phyloP scores from a whole-genome alignment of 192 early-diverging fungal genomes.

The Dissophora globulifera region DNA sequence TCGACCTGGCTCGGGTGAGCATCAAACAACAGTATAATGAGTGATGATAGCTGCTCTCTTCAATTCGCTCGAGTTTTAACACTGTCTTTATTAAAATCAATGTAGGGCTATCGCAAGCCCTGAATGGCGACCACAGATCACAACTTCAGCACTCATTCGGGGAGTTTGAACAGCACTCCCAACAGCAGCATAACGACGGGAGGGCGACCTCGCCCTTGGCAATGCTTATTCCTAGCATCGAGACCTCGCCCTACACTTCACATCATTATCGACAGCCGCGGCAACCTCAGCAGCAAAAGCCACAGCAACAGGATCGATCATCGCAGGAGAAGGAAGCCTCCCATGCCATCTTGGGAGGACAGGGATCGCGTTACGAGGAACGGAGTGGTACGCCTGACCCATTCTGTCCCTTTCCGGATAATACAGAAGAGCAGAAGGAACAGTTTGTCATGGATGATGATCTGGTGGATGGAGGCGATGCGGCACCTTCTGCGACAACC shows the following conservation, averaged over 20 bases:
- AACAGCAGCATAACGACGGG: background rate
- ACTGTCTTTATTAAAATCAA: too few species aligned
- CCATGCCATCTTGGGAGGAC: background rate
- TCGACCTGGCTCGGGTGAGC: background rate
- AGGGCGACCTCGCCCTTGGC: slow-evolving; percentile 7
- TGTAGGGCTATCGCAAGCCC: background rate
- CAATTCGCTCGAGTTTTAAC: too few species aligned
- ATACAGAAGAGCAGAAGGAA: slow-evolving; percentile 17
- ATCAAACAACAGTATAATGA: too few species aligned
- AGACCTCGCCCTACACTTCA: slow-evolving; percentile 4
- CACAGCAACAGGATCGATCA: background rate
- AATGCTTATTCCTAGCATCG: slow-evolving; percentile 12
- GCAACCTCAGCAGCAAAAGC: slow-evolving; percentile 7
- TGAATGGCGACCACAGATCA: background rate
- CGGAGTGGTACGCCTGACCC: slow-evolving; percentile 26
- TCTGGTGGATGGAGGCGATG: background rate
- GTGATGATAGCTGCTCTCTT: too few species aligned
- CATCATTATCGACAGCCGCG: too few species aligned
- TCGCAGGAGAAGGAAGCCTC: background rate
- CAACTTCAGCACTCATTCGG: background rate
- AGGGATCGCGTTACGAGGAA: slow-evolving; percentile 25
- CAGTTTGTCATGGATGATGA: slow-evolving; percentile 49
- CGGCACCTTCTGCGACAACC: background rate
- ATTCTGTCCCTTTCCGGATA: slow-evolving; percentile 38
- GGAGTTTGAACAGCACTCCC: slow-evolving; percentile 2